Percentiles rank a stretch among this genome's conserved stretches.
Conservation (phyloP, 106 monocot genomes). For the Dendrobium huoshanense region DNA sequence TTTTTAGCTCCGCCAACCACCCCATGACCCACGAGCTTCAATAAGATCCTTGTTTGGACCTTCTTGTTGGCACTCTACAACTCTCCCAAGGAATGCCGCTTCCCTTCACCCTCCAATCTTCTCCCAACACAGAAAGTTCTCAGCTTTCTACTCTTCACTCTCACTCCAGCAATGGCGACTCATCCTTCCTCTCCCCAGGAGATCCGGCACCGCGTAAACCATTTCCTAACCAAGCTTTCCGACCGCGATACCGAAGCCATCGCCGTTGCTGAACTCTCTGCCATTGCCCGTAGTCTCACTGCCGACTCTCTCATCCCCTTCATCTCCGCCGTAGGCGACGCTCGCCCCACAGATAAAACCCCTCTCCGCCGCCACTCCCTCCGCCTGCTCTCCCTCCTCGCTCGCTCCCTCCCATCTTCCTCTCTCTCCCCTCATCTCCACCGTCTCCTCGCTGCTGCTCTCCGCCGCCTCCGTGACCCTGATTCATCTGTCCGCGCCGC, state of each 20-base stretch:
- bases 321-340: conserved; percentile 68
- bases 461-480: conserved; percentile 72
- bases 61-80: neutral
- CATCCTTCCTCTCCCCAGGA: conserved; percentile 4
- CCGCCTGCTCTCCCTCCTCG: conserved; percentile 49
- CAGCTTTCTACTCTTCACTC: neutral
- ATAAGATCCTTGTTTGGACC: neutral
- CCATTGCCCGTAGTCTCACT: conserved; percentile 47
- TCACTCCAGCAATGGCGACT: neutral
- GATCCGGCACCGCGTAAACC: conserved; percentile 51
- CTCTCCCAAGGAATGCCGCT: neutral
- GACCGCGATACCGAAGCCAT: conserved; percentile 93
- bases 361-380: conserved; percentile 82
- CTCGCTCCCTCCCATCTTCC: conserved; percentile 22
- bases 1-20: neutral
- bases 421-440: conserved; percentile 43
- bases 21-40: neutral
- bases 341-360: conserved; percentile 63
- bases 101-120: neutral
- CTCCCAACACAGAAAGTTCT: neutral
- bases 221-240: conserved; percentile 56
- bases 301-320: conserved; percentile 43
- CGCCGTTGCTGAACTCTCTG: conserved; percentile 69
- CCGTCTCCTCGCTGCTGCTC: conserved; percentile 61
- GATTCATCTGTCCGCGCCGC: conserved; percentile 92